These are phyloP conservation scores for Colletotrichum cordylinicola DNA, from an alignment of 2,329 filamentous ascomycete species.

Conservation along the genomic window DNA sequence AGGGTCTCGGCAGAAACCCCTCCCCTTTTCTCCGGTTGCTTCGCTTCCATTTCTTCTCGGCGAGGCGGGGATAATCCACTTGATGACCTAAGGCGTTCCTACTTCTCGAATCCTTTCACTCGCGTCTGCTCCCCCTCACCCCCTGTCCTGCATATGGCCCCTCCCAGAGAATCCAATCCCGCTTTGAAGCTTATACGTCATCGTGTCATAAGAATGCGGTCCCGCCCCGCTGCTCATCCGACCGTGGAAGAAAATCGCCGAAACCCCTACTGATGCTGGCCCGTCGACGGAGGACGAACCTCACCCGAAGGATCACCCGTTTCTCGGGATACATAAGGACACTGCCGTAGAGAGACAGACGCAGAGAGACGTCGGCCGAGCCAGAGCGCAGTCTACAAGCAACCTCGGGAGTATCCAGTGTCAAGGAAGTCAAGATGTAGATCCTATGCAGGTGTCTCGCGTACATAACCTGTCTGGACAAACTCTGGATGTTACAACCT, in stretches of 20 bases:
- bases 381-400: neutral
- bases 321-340: neutral
- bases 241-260: slow-evolving; percentile 3
- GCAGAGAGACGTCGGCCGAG: neutral
- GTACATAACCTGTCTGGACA: neutral
- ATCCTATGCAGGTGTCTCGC: neutral
- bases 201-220: neutral
- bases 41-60: neutral
- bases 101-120: neutral
- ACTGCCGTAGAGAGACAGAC: neutral
- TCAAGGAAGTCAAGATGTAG: neutral
- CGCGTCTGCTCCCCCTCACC: neutral
- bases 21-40: neutral
- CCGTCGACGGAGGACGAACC: neutral
- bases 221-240: slow-evolving; percentile 1
- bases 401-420: neutral
- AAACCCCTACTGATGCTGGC: neutral
- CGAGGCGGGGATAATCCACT: neutral
- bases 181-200: neutral
- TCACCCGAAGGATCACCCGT: neutral
- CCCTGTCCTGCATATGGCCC: neutral
- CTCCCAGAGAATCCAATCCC: neutral
- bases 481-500: neutral
- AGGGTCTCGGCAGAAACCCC: neutral
- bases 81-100: neutral